A percentile compares a stretch with the other conserved stretches of the same genome.
Evolutionary conservation across 2,329 filamentous ascomycete genomes (phyloP).

Genomic region (Graphium sp.): DNA sequence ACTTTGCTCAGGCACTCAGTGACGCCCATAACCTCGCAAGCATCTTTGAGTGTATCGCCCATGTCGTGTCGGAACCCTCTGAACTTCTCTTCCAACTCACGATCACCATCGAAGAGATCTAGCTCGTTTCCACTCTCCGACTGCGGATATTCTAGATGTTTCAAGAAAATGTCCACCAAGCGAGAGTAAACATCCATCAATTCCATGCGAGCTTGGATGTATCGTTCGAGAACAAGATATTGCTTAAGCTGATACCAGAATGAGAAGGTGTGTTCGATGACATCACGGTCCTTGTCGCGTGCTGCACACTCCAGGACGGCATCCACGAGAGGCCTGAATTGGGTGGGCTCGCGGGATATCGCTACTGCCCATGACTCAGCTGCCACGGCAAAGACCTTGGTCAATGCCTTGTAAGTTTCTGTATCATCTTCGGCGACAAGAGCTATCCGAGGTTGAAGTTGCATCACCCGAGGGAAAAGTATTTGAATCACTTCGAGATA

Average conservation of each 20-base stretch:
- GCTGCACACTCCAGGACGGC: constrained; percentile 82
- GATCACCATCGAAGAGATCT: constrained; percentile 89
- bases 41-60: constrained; percentile 95
- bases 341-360: constrained; percentile 65
- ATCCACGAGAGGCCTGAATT: constrained; percentile 77
- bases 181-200: constrained; percentile 72
- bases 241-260: constrained; percentile 99
- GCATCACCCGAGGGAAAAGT: constrained; percentile 67
- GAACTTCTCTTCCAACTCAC: constrained; percentile 93
- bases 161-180: constrained; percentile 84
- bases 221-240: constrained; percentile 80
- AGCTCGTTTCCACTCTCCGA: constrained; percentile 56
- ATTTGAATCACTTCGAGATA: constrained; percentile 65
- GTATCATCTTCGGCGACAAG: constrained; percentile 66
- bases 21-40: constrained; percentile 89
- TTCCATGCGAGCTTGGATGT: constrained; percentile 63
- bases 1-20: constrained; percentile 83
- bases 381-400: constrained; percentile 80
- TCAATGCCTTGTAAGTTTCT: constrained; percentile 76
- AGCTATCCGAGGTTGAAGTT: constrained; percentile 61
- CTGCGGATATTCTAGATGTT: constrained; percentile 73
- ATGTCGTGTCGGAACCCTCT: constrained; percentile 91
- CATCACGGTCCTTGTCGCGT: constrained; percentile 75
- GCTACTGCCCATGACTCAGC: constrained; percentile 89
- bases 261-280: constrained; percentile 82